These are phyloP conservation scores for Xylariaceae sp. DNA, from an alignment of 2,329 filamentous ascomycete genomes.

Conservation along the genomic window DNA sequence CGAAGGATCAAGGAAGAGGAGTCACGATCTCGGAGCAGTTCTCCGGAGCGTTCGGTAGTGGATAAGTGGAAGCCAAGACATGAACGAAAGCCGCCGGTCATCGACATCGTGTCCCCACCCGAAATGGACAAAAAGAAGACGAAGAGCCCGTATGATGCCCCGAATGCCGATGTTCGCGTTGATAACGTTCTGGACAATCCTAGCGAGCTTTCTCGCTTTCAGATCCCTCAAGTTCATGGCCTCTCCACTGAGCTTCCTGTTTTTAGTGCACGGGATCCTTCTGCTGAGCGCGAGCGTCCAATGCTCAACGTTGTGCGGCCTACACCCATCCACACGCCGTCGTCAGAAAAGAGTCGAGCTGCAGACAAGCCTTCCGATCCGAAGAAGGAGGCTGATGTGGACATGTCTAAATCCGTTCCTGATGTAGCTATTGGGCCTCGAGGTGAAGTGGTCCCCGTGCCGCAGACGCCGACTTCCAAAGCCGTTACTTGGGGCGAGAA, in stretches of 20 bases:
- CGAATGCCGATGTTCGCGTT: conserved; percentile 65
- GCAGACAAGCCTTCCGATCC: conserved; percentile 20
- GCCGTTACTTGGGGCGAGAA: conserved; percentile 68
- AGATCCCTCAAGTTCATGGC: conserved; percentile 29
- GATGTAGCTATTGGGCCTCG: conserved; percentile 45
- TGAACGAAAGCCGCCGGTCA: conserved; percentile 40
- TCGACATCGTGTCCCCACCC: conserved; percentile 59
- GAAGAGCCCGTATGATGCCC: conserved; percentile 57
- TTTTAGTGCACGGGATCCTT: conserved; percentile 54
- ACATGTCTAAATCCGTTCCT: conserved; percentile 26
- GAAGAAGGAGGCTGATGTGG: conserved; percentile 13
- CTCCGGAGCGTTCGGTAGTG: conserved; percentile 56
- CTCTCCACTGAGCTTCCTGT: conserved; percentile 34
- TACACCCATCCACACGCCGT: conserved; percentile 58
- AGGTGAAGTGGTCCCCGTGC: conserved; percentile 46
- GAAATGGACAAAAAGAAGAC: conserved; percentile 45
- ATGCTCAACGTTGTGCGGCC: conserved; percentile 64
- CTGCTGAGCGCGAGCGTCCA: conserved; percentile 58
- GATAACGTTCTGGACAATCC: conserved; percentile 60
- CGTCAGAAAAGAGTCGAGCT: conserved; percentile 44
- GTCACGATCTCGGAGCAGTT: conserved; percentile 54
- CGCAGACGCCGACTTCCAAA: conserved; percentile 54
- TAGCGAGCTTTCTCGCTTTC: conserved; percentile 48
- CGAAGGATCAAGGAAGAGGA: conserved; percentile 58
- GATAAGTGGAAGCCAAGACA: conserved; percentile 52